Conservation (phyloP, 2,329 filamentous ascomycete species). For the Talaromyces pinophilus region DNA sequence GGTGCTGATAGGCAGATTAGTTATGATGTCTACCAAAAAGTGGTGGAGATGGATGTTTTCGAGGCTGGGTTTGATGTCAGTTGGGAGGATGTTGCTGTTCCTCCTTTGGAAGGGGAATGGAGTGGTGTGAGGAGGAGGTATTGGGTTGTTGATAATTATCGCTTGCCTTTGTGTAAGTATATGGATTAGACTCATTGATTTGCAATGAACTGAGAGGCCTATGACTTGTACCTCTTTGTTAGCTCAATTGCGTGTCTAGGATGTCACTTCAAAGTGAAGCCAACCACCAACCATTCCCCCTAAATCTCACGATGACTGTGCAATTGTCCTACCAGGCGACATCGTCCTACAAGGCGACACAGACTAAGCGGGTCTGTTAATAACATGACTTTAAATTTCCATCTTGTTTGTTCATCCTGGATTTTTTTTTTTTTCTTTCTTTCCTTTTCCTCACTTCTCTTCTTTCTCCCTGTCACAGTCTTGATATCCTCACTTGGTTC, state of each 20-base stretch:
- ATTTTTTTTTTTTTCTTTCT: not conserved
- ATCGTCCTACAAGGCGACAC: not conserved
- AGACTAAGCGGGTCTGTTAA: not conserved
- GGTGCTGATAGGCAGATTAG: conserved; percentile 90
- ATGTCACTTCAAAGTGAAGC: not conserved
- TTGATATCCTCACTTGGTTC: not conserved
- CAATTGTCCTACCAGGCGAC: not conserved
- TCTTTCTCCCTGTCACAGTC: not conserved
- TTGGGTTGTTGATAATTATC: conserved; percentile 72
- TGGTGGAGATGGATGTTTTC: conserved; percentile 85
- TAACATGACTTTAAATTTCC: not conserved
- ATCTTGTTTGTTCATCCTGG: not conserved
- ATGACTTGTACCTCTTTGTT: not conserved
- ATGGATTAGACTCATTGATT: conserved; percentile 22
- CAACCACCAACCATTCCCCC: not conserved
- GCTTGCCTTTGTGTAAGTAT: conserved; percentile 44
- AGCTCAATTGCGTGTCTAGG: not conserved
- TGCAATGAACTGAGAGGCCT: not conserved
- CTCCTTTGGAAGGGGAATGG: conserved; percentile 78
- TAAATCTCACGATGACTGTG: conserved; percentile 3
- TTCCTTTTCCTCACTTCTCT: not conserved
- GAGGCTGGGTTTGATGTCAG: conserved; percentile 88
- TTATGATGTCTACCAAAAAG: conserved; percentile 93
- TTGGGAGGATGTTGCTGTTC: conserved; percentile 76
- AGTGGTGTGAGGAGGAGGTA: conserved; percentile 83